Conservation (phyloP, 331 rosid species). For the Rhamnella rubrinervis region DNA sequence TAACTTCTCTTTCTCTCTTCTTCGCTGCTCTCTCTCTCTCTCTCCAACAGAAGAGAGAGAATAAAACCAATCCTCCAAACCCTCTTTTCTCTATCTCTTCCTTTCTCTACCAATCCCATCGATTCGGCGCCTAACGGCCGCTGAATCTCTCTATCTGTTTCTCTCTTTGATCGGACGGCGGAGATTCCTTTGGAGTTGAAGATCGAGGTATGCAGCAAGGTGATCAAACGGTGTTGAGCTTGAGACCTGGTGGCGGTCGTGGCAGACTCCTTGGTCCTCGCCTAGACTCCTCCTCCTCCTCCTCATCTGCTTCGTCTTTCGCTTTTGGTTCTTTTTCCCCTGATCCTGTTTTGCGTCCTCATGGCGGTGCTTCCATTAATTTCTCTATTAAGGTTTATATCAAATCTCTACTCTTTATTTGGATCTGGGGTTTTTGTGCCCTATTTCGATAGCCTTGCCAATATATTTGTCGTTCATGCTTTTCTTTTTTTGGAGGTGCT, state of each 20-base stretch:
- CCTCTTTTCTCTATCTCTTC: constrained; percentile 14
- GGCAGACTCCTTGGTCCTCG: constrained; percentile 76
- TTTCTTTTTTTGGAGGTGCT: background rate
- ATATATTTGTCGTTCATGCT: background rate
- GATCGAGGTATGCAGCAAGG: constrained; percentile 97
- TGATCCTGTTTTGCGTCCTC: constrained; percentile 62
- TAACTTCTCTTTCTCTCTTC: constrained; percentile 34
- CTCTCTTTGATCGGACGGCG: constrained; percentile 25
- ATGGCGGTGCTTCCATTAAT: constrained; percentile 42
- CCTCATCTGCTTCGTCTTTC: constrained; percentile 40
- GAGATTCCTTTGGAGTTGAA: constrained; percentile 31
- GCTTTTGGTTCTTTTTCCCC: constrained; percentile 68
- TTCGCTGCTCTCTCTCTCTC: constrained; percentile 45
- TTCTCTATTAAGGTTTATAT: constrained; percentile 61
- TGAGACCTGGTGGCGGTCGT: constrained; percentile 99
- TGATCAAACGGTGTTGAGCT: constrained; percentile 92
- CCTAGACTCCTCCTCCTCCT: constrained; percentile 53
- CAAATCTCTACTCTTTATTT: constrained; percentile 13
- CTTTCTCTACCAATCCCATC: constrained; percentile 13
- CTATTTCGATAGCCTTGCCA: background rate
- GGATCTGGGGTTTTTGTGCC: constrained; percentile 48
- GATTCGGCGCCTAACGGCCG: constrained; percentile 44
- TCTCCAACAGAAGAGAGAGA: constrained; percentile 74
- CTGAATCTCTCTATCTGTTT: constrained; percentile 48
- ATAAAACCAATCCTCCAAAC: constrained; percentile 27